A percentile compares a stretch with the other conserved stretches of the same genome.
phyloP scores from a whole-genome alignment of 495 filamentous ascomycete genomes.

The Penicillium steckii region DNA sequence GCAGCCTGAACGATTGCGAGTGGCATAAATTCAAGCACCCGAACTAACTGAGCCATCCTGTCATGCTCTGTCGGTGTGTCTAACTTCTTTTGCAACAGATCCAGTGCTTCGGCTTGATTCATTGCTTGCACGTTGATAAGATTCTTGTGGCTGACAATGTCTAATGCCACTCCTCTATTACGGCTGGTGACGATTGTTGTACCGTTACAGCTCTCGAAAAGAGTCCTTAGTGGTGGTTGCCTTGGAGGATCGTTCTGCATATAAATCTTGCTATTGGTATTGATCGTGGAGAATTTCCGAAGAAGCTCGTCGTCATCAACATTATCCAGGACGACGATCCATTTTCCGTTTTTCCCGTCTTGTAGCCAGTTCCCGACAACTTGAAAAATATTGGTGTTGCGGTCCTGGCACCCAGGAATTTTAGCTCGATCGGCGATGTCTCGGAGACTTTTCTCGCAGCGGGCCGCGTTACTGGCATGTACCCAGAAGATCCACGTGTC shows the following conservation, averaged over 20 bases:
- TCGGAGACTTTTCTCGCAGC: not conserved
- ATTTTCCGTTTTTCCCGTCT: not conserved
- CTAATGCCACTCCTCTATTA: slow-evolving; percentile 19
- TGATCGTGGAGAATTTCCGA: not conserved
- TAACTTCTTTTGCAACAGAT: slow-evolving; percentile 41
- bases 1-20: slow-evolving; percentile 33
- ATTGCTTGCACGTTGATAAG: slow-evolving; percentile 40
- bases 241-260: not conserved
- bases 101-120: slow-evolving; percentile 26
- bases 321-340: slow-evolving; percentile 2
- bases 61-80: not conserved
- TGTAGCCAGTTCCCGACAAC: not conserved
- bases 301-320: not conserved
- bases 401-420: not conserved
- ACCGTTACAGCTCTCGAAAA: not conserved
- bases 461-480: not conserved
- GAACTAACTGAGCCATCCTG: slow-evolving; percentile 20
- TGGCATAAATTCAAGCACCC: slow-evolving; percentile 38
- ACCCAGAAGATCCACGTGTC: not conserved
- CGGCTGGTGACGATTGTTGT: slow-evolving; percentile 26
- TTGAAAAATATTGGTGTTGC: not conserved
- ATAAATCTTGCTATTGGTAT: not conserved
- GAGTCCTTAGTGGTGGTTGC: not conserved
- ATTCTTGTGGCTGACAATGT: slow-evolving; percentile 26
- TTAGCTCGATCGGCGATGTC: not conserved